Evolutionary conservation across 129 eudicot genomes (phyloP).

Genomic region (Silybum marianum): DNA sequence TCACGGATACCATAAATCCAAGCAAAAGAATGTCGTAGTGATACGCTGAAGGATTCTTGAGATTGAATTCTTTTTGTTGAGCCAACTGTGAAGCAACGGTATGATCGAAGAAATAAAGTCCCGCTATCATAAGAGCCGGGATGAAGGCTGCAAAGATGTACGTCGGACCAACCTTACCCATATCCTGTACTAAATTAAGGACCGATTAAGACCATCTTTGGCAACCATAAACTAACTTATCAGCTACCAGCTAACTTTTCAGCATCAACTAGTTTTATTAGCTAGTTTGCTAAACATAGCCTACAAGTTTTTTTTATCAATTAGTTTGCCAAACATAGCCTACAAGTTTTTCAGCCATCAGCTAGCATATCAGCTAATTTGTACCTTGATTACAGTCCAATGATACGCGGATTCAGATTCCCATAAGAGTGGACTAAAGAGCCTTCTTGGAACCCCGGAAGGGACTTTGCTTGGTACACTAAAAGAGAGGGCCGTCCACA

Average conservation of each 20-base stretch:
- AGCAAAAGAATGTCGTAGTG: constrained; percentile 59
- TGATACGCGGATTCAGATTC: constrained; percentile 41
- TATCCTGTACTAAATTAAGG: constrained; percentile 33
- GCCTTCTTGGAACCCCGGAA: constrained; percentile 60
- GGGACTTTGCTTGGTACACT: constrained; percentile 51
- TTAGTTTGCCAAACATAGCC: neutral
- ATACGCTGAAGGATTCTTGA: constrained; percentile 55
- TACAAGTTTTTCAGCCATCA: neutral
- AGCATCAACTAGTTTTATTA: neutral
- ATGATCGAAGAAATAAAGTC: constrained; percentile 61
- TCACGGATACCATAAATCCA: constrained; percentile 42
- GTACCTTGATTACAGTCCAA: constrained; percentile 52
- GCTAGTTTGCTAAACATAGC: neutral
- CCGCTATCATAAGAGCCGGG: constrained; percentile 59
- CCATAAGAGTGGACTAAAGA: constrained; percentile 51
- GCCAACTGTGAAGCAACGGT: constrained; percentile 67
- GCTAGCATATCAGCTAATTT: neutral
- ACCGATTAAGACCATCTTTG: neutral
- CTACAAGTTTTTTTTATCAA: neutral
- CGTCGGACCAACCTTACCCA: constrained; percentile 43
- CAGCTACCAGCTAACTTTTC: neutral
- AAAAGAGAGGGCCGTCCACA: constrained; percentile 50
- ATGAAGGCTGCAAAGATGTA: constrained; percentile 57
- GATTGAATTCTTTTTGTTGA: constrained; percentile 63
- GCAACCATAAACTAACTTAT: neutral